phyloP scores from a whole-genome alignment of 2,329 filamentous ascomycete species.

The Beauveria pseudobassiana region DNA sequence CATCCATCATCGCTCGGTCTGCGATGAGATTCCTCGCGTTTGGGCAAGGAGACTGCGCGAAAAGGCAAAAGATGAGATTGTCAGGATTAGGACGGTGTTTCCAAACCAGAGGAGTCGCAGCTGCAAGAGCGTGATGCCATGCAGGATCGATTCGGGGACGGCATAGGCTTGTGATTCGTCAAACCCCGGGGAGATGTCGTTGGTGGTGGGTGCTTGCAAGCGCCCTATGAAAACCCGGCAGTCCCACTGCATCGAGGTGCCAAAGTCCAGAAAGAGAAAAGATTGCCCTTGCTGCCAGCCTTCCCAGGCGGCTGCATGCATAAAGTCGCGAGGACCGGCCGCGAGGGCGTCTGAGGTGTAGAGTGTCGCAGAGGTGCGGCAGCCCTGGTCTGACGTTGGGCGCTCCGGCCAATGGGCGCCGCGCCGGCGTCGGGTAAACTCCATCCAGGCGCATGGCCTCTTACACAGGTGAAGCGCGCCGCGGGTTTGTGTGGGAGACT shows the following conservation, averaged over 20 bases:
- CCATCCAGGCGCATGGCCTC: background rate
- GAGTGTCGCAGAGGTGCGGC: slow-evolving; percentile 9
- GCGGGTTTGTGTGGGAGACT: background rate
- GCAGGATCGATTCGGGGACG: background rate
- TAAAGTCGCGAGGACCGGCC: background rate
- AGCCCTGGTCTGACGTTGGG: background rate
- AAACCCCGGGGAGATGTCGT: too few relatives aligned
- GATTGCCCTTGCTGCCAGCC: background rate
- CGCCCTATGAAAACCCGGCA: too few relatives aligned
- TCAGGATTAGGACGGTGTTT: slow-evolving; percentile 1
- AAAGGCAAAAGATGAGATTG: background rate
- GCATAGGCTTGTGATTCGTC: background rate
- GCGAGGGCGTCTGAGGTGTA: background rate
- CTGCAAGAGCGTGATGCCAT: background rate
- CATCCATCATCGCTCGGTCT: background rate
- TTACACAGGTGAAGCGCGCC: slow-evolving; percentile 10
- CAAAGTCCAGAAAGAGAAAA: background rate
- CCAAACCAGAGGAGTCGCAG: slow-evolving; percentile 11
- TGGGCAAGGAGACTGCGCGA: background rate
- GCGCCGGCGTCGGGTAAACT: background rate
- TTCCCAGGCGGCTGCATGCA: background rate
- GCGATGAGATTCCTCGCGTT: background rate
- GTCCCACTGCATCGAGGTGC: too few relatives aligned
- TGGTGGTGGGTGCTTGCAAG: too few relatives aligned
- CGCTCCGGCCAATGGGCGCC: slow-evolving; percentile 1